Evolutionary conservation across 805 yeast species (phyloP), one percentile per base, ranked within the genome.

Genomic region (Candida methanosorbosa): DNA sequence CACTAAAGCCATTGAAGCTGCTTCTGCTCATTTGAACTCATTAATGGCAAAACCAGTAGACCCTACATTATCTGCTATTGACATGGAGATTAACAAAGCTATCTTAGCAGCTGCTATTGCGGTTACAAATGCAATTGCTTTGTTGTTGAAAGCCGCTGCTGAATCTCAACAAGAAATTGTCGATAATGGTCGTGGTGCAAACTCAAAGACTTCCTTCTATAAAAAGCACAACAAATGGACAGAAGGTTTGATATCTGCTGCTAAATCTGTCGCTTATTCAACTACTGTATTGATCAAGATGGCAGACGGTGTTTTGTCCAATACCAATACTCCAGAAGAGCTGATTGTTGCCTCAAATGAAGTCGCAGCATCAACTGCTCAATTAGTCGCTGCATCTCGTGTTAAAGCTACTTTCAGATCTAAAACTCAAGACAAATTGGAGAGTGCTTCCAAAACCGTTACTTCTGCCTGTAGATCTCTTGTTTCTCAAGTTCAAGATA

Each of bases 141-240:
- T 71, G 23, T 69, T 86, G 46, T 78, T 87, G 35, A 62, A 66
- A 42, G 80, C 92, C 3, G 84, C 95, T 2, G 77, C 85, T 18
- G 86, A 75, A 24, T 76, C 90, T 16, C 95, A 86, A 56, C 60
- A 72, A 38, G 95, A 86, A 57, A 85, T 86, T 50, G 55, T 50
- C 15, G 90, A 80, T 5, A 72, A 71, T 39, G 85, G 84, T 29
- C 67, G 70, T 38, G 90, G 90, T 3, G 56, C 75, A 0, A 75
- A 70, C 31, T 66, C 84, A 2, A 66, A 75, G 38, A 74, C 86
- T 12, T 82, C 81, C 30, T 86, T 80, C 55, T 87, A 87, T 60
- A 82, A 80, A 54, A 85, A 84, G 58, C 82, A 86, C 55, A 86
- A 78, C 56, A 70, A 90, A 48, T 86, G 96, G 96, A 84, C 95